Base-by-base conservation (phyloP, 116 monocot genomes). In the Thalassia testudinum region DNA sequence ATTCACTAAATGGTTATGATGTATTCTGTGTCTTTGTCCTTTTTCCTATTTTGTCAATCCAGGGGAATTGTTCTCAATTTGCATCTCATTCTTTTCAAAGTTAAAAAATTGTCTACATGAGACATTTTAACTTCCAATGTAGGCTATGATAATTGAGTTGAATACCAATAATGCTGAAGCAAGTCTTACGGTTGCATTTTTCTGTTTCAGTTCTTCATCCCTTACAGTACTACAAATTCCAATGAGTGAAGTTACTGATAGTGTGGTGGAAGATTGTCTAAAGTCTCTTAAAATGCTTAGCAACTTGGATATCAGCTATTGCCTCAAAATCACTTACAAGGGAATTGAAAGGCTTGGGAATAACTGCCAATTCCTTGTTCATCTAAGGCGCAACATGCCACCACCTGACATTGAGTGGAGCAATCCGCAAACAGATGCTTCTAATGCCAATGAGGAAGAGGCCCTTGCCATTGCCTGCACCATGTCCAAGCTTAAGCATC, bases 231-330 rank as follows among this genome's bases (percentile, higher is more conserved):
- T 86, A 15, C 50, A 66, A 17, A 86, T 86, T 10, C 77, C 80
- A 57, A 69, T 74, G 74, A 77, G 80, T 21, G 60, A 58, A 2
- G 60, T 85, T 1, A 66, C 65, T 1, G 74, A 80, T 42, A 12
- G 37, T 1, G 52, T 26, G 0, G 54, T 80, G 27, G 45, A 51
- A 40, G 71, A 37, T 20, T 26, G 56, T n/a, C 43, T 51, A 4
- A 16, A 27, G 42, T 66, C 43, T 2, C 66, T 85, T 22, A 50
- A 64, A 1, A 27, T 15, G 0, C 50, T 86, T 1, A 54, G 18
- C 6, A 47, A 58, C 6, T 52, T 86, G 13, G 72, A 86, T 69
- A 86, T 86, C 38, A 80, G 80, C 44, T 69, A 72, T 60, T 86
- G 80, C 48, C 42, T 55, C 1, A 49, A 50, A 0, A 74, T 85